Percentiles rank a stretch among this genome's conserved stretches.
These are phyloP conservation scores for Diospyros kaki DNA, from an alignment of 148 eudicot genomes.

Conservation along the genomic window DNA sequence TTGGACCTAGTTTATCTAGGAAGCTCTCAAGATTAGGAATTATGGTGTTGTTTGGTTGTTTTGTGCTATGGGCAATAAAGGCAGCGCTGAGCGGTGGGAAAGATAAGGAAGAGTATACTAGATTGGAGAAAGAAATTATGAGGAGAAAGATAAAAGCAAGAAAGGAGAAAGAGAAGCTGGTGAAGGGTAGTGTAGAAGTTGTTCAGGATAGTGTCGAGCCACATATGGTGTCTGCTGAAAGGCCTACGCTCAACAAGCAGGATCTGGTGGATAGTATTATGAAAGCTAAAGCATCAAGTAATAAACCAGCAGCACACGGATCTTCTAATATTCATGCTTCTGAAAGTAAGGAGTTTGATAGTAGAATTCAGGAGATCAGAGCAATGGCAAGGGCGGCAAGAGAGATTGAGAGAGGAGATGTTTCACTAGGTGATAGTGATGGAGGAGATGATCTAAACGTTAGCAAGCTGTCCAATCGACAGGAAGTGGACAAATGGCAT, in stretches of 20 bases:
- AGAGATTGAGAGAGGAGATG: slow-evolving; percentile 45
- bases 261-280: slow-evolving; percentile 49
- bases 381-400: slow-evolving; percentile 75
- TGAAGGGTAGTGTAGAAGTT: slow-evolving; percentile 60
- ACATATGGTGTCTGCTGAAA: slow-evolving; percentile 25
- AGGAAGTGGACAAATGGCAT: slow-evolving; percentile 13
- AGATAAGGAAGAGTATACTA: slow-evolving; percentile 31
- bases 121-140: slow-evolving; percentile 72
- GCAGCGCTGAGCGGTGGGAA: slow-evolving; percentile 25
- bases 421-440: slow-evolving; percentile 13
- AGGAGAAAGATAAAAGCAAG: slow-evolving; percentile 69
- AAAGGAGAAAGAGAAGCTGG: slow-evolving; percentile 40
- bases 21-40: slow-evolving; percentile 48
- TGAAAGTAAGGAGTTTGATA: slow-evolving; percentile 21
- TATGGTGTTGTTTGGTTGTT: slow-evolving; percentile 40
- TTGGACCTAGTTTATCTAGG: slow-evolving; percentile 13
- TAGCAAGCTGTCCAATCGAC: slow-evolving; percentile 19
- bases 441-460: slow-evolving; percentile 20
- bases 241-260: slow-evolving; percentile 62
- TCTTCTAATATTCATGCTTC: slow-evolving; percentile 1
- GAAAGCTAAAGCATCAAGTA: slow-evolving; percentile 32
- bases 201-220: slow-evolving; percentile 33
- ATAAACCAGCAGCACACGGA: slow-evolving; percentile 18
- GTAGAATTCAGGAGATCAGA: slow-evolving; percentile 37
- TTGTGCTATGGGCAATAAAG: slow-evolving; percentile 42